These are phyloP conservation scores for Lachnellula arida DNA, from an alignment of 2,329 filamentous ascomycete species.

Conservation along the genomic window DNA sequence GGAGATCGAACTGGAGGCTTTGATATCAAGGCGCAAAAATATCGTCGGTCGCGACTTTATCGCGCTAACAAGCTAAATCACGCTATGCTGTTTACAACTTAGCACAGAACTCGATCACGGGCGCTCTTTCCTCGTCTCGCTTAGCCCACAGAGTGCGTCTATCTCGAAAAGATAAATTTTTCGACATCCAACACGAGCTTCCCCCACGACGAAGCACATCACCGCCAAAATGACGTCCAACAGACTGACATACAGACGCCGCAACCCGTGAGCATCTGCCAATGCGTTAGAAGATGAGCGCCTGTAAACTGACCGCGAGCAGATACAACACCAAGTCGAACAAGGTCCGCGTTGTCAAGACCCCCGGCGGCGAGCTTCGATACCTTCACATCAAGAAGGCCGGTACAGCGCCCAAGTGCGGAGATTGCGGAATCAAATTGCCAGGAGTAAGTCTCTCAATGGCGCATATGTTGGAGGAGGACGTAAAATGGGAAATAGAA, in stretches of 20 bases:
- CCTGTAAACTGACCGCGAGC: constrained; percentile 17
- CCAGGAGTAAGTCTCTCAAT: constrained; percentile 74
- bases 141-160: not conserved
- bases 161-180: not conserved
- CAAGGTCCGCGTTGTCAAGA: constrained; percentile 94
- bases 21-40: not conserved
- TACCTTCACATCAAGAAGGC: constrained; percentile 99
- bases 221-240: constrained; percentile 46
- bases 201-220: constrained; percentile 32
- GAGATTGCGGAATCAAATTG: constrained; percentile 98
- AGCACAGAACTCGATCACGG: too few species aligned
- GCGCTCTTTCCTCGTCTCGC: not conserved
- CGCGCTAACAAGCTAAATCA: not conserved
- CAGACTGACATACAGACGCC: constrained; percentile 54
- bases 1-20: not conserved
- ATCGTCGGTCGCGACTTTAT: too few species aligned
- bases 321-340: constrained; percentile 99
- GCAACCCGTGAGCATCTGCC: constrained; percentile 62
- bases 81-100: too few species aligned
- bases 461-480: not conserved
- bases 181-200: constrained; percentile 28
- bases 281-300: not conserved
- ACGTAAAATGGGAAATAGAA: not conserved
- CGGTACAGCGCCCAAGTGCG: constrained; percentile 96
- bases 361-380: constrained; percentile 90